These are phyloP conservation scores for Plasmodium ovale DNA, from an alignment of 169 alveolate species.

Conservation along the genomic window DNA sequence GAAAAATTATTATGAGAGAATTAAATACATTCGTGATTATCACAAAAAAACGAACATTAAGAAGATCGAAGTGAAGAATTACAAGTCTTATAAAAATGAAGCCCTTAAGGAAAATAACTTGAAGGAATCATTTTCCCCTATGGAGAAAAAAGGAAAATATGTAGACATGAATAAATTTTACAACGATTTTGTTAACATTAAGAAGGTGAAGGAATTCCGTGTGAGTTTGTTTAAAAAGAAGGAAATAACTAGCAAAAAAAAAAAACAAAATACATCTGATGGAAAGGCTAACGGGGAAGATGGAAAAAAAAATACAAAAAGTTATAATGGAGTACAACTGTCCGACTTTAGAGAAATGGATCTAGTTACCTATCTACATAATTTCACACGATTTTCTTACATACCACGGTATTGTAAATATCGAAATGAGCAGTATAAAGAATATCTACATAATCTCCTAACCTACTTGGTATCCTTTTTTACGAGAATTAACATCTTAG, in stretches of 20 bases:
- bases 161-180: slow-evolving; percentile 83
- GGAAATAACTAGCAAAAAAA: slow-evolving; percentile 55
- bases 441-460: slow-evolving; percentile 78
- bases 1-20: slow-evolving; percentile 84
- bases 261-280: slow-evolving; percentile 8
- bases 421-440: slow-evolving; percentile 80
- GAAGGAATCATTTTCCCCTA: slow-evolving; percentile 83
- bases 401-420: slow-evolving; percentile 90
- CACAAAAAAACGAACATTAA: slow-evolving; percentile 78
- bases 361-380: slow-evolving; percentile 82
- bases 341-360: slow-evolving; percentile 85
- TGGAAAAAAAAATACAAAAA: slow-evolving; percentile 1
- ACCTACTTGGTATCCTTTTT: slow-evolving; percentile 82
- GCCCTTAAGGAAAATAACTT: slow-evolving; percentile 77
- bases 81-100: slow-evolving; percentile 78
- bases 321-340: slow-evolving; percentile 30
- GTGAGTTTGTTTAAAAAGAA: slow-evolving; percentile 56
- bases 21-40: slow-evolving; percentile 82
- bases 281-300: slow-evolving; percentile 5
- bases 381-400: slow-evolving; percentile 81
- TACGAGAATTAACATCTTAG: slow-evolving; percentile 82
- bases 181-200: slow-evolving; percentile 82
- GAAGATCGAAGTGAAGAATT: slow-evolving; percentile 72
- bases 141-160: slow-evolving; percentile 87
- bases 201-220: slow-evolving; percentile 80